Percentiles rank a stretch among this genome's conserved stretches.
Conservation (phyloP, 495 filamentous ascomycete genomes). For the Aspergillus nidulans region DNA sequence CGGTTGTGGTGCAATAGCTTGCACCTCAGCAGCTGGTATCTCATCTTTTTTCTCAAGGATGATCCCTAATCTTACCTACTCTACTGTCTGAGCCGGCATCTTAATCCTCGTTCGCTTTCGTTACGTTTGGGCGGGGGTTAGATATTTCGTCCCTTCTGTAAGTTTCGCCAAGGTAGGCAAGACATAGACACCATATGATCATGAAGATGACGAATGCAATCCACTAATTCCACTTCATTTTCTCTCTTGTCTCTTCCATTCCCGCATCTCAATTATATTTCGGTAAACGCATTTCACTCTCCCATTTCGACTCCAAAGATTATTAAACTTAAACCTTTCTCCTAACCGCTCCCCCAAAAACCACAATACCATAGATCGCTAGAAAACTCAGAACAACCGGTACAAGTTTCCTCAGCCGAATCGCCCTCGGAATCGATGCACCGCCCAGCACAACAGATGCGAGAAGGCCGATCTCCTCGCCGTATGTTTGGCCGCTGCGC, state of each 20-base stretch:
- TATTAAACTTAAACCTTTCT: slow-evolving; percentile 18
- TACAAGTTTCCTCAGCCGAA: slow-evolving; percentile 71
- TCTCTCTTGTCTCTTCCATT: not conserved
- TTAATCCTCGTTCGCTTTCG: slow-evolving; percentile 1
- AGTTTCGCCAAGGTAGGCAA: slow-evolving; percentile 8
- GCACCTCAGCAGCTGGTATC: not conserved
- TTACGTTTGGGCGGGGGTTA: not conserved
- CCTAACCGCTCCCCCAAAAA: slow-evolving; percentile 56
- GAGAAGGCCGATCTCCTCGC: slow-evolving; percentile 69
- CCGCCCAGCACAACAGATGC: slow-evolving; percentile 80
- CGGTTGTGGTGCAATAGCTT: not conserved
- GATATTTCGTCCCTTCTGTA: slow-evolving; percentile 1
- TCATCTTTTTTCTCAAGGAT: not conserved
- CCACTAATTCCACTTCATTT: not conserved
- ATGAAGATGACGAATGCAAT: not conserved
- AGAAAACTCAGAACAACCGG: slow-evolving; percentile 67
- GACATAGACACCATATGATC: not conserved
- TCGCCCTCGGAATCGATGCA: slow-evolving; percentile 75
- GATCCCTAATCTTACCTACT: not conserved
- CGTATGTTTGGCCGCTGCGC: slow-evolving; percentile 56
- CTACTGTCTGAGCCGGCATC: not conserved
- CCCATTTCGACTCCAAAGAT: not conserved
- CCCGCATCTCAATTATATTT: not conserved
- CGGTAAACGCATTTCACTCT: not conserved
- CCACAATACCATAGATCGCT: slow-evolving; percentile 59